Percentiles rank a stretch among this genome's conserved stretches.
Evolutionary conservation across 768 basidiomycete genomes (phyloP).

Genomic region (Leccinum rimulosum): DNA sequence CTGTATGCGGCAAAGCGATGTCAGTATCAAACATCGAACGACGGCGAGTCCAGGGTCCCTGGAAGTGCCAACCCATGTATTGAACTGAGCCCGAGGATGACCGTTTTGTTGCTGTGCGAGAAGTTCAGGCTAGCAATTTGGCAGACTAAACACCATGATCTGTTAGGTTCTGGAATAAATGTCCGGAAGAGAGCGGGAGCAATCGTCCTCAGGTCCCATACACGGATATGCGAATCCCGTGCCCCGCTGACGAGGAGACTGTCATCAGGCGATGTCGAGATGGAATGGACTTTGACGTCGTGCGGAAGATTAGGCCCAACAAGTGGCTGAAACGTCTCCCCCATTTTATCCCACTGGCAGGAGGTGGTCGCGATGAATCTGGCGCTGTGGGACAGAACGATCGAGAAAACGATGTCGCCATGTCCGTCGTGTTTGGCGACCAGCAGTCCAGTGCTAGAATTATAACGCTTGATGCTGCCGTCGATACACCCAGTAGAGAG

Average conservation of each 20-base stretch:
- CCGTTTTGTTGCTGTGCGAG: background rate
- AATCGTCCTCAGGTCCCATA: slow-evolving; percentile 16
- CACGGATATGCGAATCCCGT: slow-evolving; percentile 12
- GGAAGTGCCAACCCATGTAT: background rate
- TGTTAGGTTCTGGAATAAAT: slow-evolving; percentile 12
- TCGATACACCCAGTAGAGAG: slow-evolving; percentile 16
- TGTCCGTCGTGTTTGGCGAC: slow-evolving; percentile 12
- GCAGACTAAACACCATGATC: background rate
- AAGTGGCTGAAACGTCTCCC: slow-evolving; percentile 13
- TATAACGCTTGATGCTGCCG: slow-evolving; percentile 15
- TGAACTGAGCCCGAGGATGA: background rate
- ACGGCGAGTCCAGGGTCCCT: background rate
- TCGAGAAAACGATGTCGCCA: slow-evolving; percentile 17
- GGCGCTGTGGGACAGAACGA: slow-evolving; percentile 17
- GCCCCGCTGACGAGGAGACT: slow-evolving; percentile 16
- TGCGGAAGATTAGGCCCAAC: slow-evolving; percentile 18
- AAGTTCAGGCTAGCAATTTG: background rate
- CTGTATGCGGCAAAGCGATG: background rate
- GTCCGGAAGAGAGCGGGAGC: slow-evolving; percentile 14
- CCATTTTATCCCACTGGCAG: slow-evolving; percentile 25
- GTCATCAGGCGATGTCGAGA: slow-evolving; percentile 19
- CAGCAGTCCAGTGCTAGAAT: slow-evolving; percentile 5
- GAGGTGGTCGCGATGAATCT: slow-evolving; percentile 28
- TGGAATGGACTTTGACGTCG: slow-evolving; percentile 2
- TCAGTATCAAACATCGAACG: background rate